Evolutionary conservation across 768 basidiomycete genomes (phyloP), one percentile per base, ranked within the genome.

Genomic region (Agrocybe pediades): DNA sequence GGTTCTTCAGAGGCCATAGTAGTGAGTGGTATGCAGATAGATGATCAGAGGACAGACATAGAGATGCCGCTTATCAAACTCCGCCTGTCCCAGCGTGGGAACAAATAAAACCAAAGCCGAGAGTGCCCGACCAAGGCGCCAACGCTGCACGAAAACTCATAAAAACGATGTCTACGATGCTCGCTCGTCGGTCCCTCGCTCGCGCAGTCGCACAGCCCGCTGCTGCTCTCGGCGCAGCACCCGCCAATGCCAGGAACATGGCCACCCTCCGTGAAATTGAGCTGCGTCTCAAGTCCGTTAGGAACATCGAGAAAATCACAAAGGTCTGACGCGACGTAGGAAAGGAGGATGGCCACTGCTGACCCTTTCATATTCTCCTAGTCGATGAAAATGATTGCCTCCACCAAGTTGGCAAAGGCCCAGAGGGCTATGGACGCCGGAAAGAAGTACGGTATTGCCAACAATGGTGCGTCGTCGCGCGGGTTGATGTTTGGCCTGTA

Each of bases 341-440:
- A 21, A 46, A 24, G 9, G 42, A 42, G 40, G 36, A 42, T 41
- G 49, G 46, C 4, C 25, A 9, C 40, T 9, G 25, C 50, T 56
- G 41, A 57, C 15, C 27, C 41, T 51, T n/a, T n/a, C n/a, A n/a
- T 41, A 19, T 15, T 39, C 19, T 17, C 67, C 13, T 65, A 95
- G 90, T 93, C 94, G 46, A 96, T 97, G 93, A 96, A 97, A 83
- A 95, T 99, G 85, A 96, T 98, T 81, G 96, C 95, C 53, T 98
- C 96, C 46, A 96, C 95, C 48, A 95, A 95, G 73, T 87, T 99
- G 29, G 84, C 87, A 64, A 95, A 96, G 76, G 97, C 96, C 49
- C 93, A 96, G 79, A 83, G 87, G 62, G 93, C 95, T 56, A 95
- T 98, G 92, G 75, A 77, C 58, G 83, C 83, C 49, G 97, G 95